Base-by-base conservation (phyloP, 2,329 filamentous ascomycete genomes). In the Ophiostoma ulmi region DNA sequence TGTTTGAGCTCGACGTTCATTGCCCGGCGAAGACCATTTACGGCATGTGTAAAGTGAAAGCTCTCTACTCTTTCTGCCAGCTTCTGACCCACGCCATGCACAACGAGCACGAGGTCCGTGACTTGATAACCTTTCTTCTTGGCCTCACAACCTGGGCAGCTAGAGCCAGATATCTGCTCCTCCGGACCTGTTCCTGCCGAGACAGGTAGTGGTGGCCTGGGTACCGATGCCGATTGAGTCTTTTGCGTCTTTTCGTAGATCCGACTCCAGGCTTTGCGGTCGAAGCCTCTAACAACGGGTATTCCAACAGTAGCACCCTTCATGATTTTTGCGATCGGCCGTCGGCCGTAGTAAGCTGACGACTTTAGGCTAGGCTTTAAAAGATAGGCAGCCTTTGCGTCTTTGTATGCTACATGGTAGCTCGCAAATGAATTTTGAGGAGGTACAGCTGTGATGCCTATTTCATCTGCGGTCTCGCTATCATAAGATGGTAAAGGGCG, bases 1-100 rank as follows among this genome's bases (percentile, higher is more conserved):
- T 86, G 91, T 39, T 87, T 87, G 55, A 97, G 84, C 77, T 99
- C 94, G 68, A 94, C 83, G 74, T 97, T 97, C 71, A 98, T 87
- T 26, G 92, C 89, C 72, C 94, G 87, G 14, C 95, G 88, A 75
- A 99, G 95, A 0, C 90, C 87, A 77, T 97, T 98, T 78, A 98
- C 94, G 5, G 93, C 92, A 78, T 98, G 94, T 0, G 95, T 99
- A 76, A 99, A 99, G 78, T 98, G 93, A 76, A 94, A 99, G 75
- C 93, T 97, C 79, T 98, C 94, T 72, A 98, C 92, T 14, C 94
- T 86, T 78, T 99, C 93, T 0, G 94, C 96, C 68, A 98, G 85
- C 78, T 99, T 98, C 78, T 99, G 95, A 0, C 95, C 95, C 74
- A 99, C 98, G 1, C 95, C 95, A 76, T 99, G 95, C 63, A 95